Base-by-base conservation (phyloP, 2,329 filamentous ascomycete species). In the Nannizziopsis arthrosporioides region DNA sequence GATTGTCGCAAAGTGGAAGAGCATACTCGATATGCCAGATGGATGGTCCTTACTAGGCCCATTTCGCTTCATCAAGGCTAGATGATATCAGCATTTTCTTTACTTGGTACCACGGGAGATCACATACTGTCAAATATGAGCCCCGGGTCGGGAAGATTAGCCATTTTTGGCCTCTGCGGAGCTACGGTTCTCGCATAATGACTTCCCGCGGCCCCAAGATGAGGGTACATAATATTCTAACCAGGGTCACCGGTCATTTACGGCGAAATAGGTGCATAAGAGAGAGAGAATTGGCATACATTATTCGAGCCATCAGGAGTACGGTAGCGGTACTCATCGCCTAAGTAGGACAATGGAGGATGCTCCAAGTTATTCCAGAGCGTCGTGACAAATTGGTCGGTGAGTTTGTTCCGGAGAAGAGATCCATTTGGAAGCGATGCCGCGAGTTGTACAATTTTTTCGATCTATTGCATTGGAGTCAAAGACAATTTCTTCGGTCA, bases 1-100 rank as follows among this genome's bases (percentile, higher is more conserved):
- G 40, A 75, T 69, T 2, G 70, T 71, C 0, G 73, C 73, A 7
- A 72, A 65, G 39, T 73, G 73, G 47, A 75, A 70, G 4, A 74
- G 56, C 57, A 71, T 66, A 32, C 63, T 67, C 0, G 72, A 75
- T 42, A 75, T 56, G 4, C 66, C 69, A 22, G 66, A 67, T 2
- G 64, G 60, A 45, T 72, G 68, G 32, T 65, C 58, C 31, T 58
- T 61, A 32, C 59, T 40, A 27, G 45, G 27, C 18, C 50, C 52
- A 18, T 52, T 42, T 11, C 52, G 52, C 22, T 48, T 49, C 52
- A 54, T 52, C 17, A 54, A 42, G 14, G 51, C 52, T 54, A 18
- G 27, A 15, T 7, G 14, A 32, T 17, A n/a, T 48, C 15, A 48
- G 39, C n/a, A 30, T 11, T 42, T 2, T 9, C 32, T 34, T 34